Conservation (phyloP, 108 stramenopile genomes). For the Fragilaria crotonensis region DNA sequence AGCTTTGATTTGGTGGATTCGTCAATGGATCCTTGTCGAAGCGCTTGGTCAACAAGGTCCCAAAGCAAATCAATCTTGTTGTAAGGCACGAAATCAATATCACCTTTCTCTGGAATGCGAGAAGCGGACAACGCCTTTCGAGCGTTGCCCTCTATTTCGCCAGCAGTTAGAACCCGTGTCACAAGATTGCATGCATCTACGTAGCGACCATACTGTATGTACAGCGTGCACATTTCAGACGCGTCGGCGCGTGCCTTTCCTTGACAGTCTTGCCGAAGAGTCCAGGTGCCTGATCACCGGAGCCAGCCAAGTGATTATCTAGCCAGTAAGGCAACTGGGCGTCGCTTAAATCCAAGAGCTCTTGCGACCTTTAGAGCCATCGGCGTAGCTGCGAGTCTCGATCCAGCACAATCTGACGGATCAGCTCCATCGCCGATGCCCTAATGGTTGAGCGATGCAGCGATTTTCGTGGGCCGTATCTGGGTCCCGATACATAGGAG, state of each 20-base stretch:
- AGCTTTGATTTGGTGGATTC: background rate
- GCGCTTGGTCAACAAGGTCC: constrained; percentile 45
- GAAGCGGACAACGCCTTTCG: constrained; percentile 21
- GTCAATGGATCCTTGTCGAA: constrained; percentile 4
- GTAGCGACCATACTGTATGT: constrained; percentile 53
- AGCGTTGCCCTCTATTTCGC: constrained; percentile 6
- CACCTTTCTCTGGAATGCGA: constrained; percentile 72
- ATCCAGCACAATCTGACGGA: constrained; percentile 32
- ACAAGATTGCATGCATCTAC: constrained; percentile 62
- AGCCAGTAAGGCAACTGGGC: constrained; percentile 64
- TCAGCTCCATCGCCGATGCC: constrained; percentile 31
- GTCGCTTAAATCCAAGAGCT: constrained; percentile 26
- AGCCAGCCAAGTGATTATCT: constrained; percentile 45
- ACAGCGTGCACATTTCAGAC: constrained; percentile 48
- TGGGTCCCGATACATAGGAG: background rate
- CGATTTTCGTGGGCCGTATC: no score
- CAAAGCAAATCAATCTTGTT: constrained; percentile 64
- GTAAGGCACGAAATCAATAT: constrained; percentile 75
- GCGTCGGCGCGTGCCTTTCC: constrained; percentile 37
- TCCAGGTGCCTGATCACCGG: constrained; percentile 26
- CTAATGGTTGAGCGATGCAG: no score
- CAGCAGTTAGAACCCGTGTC: background rate
- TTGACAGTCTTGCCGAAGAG: constrained; percentile 37
- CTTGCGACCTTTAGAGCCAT: constrained; percentile 60
- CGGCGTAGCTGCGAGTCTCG: constrained; percentile 40